Conservation (phyloP, 192 early-diverging fungal genomes). For the Gigaspora rosea region DNA sequence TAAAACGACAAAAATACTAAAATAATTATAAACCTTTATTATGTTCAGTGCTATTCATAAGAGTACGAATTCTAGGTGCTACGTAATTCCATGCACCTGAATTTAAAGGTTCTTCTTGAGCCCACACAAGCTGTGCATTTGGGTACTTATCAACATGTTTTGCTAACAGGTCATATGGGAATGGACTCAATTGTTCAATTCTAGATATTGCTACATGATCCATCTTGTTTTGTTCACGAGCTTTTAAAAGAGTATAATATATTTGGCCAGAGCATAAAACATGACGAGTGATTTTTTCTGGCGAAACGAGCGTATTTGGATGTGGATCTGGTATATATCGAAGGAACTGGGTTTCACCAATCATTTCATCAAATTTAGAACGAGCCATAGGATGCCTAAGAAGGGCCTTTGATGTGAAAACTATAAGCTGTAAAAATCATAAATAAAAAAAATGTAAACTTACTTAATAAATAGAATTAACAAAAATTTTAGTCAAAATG, state of each 20-base stretch:
- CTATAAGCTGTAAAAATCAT: conserved; percentile 52
- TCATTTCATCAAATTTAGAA: conserved; percentile 82
- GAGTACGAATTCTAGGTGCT: conserved; percentile 82
- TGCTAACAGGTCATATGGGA: conserved; percentile 92
- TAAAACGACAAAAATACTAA: too few species aligned
- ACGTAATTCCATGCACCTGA: conserved; percentile 91
- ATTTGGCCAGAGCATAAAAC: conserved; percentile 97
- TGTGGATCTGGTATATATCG: conserved; percentile 92
- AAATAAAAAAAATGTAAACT: not conserved
- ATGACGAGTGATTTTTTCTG: conserved; percentile 88
- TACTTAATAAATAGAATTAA: not conserved
- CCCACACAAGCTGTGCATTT: conserved; percentile 90
- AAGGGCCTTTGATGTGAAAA: conserved; percentile 82
- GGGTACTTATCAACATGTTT: conserved; percentile 88
- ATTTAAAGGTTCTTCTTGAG: conserved; percentile 96
- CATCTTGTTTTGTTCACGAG: conserved; percentile 90
- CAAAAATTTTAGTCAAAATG: not conserved
- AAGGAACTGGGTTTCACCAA: conserved; percentile 79
- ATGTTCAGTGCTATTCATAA: conserved; percentile 71
- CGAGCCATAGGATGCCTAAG: conserved; percentile 93
- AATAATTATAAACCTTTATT: conserved; percentile 48
- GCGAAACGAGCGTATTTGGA: conserved; percentile 72
- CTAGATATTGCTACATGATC: conserved; percentile 89
- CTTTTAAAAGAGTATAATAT: conserved; percentile 89
- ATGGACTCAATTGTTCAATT: conserved; percentile 92